Evolutionary conservation across 768 basidiomycete genomes (phyloP).

Genomic region (Lactifluus piperatus): DNA sequence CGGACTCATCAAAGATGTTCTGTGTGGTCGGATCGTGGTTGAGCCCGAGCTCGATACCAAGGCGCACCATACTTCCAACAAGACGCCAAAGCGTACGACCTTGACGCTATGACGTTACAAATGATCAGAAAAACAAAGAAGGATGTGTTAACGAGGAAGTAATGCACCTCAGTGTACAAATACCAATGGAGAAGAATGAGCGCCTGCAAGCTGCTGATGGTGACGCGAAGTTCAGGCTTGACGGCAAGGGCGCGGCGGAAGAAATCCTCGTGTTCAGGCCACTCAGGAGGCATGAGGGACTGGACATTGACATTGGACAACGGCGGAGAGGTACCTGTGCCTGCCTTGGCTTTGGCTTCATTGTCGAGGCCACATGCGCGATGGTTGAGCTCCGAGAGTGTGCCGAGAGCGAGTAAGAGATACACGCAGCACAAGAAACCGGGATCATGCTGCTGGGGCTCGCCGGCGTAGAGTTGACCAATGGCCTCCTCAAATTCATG

Average conservation of each 20-base stretch:
- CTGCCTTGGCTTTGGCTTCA: constrained; percentile 30
- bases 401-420: constrained; percentile 70
- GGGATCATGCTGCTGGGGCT: constrained; percentile 50
- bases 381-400: constrained; percentile 74
- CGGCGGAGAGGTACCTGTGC: constrained; percentile 29
- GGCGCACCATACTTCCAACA: constrained; percentile 74
- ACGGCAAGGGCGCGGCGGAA: constrained; percentile 69
- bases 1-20: constrained; percentile 60
- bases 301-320: constrained; percentile 33
- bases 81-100: constrained; percentile 86
- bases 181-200: constrained; percentile 84
- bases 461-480: constrained; percentile 55
- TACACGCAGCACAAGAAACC: constrained; percentile 75
- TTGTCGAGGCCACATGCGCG: constrained; percentile 47
- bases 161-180: constrained; percentile 72
- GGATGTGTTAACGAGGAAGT: background rate
- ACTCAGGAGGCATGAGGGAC: constrained; percentile 54
- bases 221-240: constrained; percentile 78
- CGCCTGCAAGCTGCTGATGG: constrained; percentile 74
- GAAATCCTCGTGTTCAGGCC: constrained; percentile 81
- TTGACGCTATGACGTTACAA: constrained; percentile 49
- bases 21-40: constrained; percentile 79
- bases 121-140: constrained; percentile 10
- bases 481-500: constrained; percentile 59
- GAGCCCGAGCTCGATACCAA: constrained; percentile 75